phyloP scores from a whole-genome alignment of 2,329 filamentous ascomycete genomes.

The Alternaria conjuncta region DNA sequence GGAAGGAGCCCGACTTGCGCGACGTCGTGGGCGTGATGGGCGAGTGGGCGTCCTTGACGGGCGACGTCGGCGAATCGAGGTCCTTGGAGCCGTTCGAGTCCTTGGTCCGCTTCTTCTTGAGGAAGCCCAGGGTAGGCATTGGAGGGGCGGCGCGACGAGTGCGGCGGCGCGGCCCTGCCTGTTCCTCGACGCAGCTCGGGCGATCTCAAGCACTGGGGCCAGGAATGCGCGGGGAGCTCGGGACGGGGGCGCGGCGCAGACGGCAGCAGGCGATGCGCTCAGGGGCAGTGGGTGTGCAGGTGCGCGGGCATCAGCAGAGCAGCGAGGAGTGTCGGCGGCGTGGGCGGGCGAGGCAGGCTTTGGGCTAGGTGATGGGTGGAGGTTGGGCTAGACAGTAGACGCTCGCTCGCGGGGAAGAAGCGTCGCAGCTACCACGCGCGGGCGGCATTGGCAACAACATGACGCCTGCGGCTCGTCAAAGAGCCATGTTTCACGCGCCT shows the following conservation, averaged over 20 bases:
- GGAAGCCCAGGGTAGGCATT: conserved; percentile 95
- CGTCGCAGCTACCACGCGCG: not conserved
- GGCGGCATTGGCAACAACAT: conserved; percentile 1
- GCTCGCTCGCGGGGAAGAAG: conserved; percentile 17
- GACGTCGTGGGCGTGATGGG: conserved; percentile 45
- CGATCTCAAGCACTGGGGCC: conserved; percentile 9
- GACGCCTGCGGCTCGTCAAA: conserved; percentile 2
- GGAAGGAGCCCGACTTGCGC: conserved; percentile 39
- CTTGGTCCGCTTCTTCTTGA: conserved; percentile 99
- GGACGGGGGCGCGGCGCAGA: conserved; percentile 1
- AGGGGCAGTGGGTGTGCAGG: not conserved
- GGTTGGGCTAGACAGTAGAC: conserved; percentile 10
- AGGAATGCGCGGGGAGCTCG: conserved; percentile 1
- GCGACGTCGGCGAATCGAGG: conserved; percentile 70
- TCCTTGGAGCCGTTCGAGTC: conserved; percentile 71
- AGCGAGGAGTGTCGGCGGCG: conserved; percentile 7
- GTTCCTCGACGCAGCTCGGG: conserved; percentile 12
- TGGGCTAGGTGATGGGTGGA: conserved; percentile 9
- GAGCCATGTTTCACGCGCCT: conserved; percentile 2
- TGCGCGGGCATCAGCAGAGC: conserved; percentile 3
- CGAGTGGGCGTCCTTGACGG: conserved; percentile 63
- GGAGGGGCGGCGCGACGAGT: conserved; percentile 34
- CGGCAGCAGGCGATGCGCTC: conserved; percentile 9
- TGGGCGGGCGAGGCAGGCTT: conserved; percentile 5
- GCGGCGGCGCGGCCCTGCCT: conserved; percentile 29